Percentiles rank a stretch among this genome's conserved stretches.
These are phyloP conservation scores for Arthrobotrys pseudoclavata DNA, from an alignment of 2,329 filamentous ascomycete genomes.

Conservation along the genomic window DNA sequence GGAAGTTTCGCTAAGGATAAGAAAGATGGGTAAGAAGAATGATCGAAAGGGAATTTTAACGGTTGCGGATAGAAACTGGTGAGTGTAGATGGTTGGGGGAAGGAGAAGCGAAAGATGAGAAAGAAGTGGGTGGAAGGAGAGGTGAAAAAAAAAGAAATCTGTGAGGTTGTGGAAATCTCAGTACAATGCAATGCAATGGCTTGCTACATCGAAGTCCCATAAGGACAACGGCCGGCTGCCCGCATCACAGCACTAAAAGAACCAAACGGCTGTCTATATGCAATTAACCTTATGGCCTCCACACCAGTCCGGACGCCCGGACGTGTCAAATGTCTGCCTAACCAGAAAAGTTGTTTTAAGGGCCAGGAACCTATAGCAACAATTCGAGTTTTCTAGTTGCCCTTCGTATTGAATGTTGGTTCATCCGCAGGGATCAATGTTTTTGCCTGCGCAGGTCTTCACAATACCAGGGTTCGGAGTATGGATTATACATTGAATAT, in stretches of 20 bases:
- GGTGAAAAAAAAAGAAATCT: not conserved
- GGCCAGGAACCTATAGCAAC: not conserved
- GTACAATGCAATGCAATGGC: slow-evolving; percentile 8
- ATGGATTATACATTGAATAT: slow-evolving; percentile 11
- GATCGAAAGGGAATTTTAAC: not conserved
- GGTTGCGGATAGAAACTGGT: not conserved
- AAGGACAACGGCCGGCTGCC: slow-evolving; percentile 19
- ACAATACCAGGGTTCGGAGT: not conserved
- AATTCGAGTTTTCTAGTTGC: slow-evolving; percentile 19
- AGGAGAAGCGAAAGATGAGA: slow-evolving; percentile 9
- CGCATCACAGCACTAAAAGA: slow-evolving; percentile 49
- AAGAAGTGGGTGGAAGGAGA: slow-evolving; percentile 24
- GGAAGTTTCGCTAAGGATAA: not conserved
- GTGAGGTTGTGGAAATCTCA: slow-evolving; percentile 8
- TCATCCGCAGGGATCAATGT: not conserved
- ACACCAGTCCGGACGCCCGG: not conserved
- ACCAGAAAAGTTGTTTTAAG: not conserved
- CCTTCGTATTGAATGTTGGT: slow-evolving; percentile 32
- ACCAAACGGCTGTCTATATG: slow-evolving; percentile 31
- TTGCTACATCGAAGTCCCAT: slow-evolving; percentile 34
- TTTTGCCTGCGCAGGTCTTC: not conserved
- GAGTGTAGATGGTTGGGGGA: slow-evolving; percentile 2
- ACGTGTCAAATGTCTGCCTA: slow-evolving; percentile 24
- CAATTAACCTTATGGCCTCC: slow-evolving; percentile 29
- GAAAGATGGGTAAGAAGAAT: not conserved